phyloP scores from a whole-genome alignment of 1,284 basidiomycete genomes.

The Puccinia horiana region DNA sequence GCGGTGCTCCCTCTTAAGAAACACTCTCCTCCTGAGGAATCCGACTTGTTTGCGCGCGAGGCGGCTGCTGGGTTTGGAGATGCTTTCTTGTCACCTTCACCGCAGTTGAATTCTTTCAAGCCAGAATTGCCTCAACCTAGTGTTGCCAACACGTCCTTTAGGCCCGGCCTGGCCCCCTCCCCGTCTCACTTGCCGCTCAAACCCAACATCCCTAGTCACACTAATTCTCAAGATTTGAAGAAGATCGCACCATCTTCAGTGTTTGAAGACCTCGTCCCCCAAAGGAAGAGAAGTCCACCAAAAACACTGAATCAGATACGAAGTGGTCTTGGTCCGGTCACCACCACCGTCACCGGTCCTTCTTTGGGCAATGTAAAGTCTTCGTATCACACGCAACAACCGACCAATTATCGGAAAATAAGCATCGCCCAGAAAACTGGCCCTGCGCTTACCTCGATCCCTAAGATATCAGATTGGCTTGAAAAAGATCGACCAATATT shows the following conservation, averaged over 20 bases:
- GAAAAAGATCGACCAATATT: constrained; percentile 39
- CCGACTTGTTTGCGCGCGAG: constrained; percentile 39
- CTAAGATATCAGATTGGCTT: constrained; percentile 35
- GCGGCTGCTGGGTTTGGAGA: constrained; percentile 47
- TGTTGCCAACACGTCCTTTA: neutral
- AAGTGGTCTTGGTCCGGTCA: neutral
- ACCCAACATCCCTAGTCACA: neutral
- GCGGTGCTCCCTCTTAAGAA: neutral
- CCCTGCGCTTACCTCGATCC: neutral
- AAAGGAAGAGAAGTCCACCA: neutral
- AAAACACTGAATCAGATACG: constrained; percentile 39
- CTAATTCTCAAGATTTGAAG: neutral
- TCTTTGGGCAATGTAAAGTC: neutral
- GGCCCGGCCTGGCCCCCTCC: neutral
- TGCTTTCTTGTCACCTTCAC: constrained; percentile 27
- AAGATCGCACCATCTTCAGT: neutral
- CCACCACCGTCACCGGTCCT: neutral
- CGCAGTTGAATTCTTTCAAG: neutral
- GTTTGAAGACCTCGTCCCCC: constrained; percentile 40
- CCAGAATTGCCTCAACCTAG: neutral
- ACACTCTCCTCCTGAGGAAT: constrained; percentile 28
- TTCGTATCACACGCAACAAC: neutral
- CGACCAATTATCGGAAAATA: neutral
- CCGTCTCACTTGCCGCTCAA: neutral
- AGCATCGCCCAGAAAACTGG: constrained; percentile 30